A percentile compares a stretch with the other conserved stretches of the same genome.
Evolutionary conservation across 768 basidiomycete species (phyloP).

Genomic region (Suillus brevipes): DNA sequence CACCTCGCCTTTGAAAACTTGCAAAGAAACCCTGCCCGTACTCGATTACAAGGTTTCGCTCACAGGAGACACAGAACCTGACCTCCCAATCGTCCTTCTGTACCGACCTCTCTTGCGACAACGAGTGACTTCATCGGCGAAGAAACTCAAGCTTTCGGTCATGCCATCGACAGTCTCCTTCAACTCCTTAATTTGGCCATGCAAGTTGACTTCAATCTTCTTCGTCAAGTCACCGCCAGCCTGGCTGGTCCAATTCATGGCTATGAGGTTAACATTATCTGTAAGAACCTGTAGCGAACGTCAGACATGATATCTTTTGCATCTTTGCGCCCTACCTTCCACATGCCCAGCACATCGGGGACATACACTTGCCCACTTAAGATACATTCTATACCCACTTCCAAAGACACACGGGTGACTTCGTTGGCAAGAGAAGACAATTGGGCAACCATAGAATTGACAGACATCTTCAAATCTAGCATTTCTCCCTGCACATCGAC

Average conservation of each 20-base stretch:
- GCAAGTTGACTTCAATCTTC: constrained; percentile 89
- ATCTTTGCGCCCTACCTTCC: constrained; percentile 60
- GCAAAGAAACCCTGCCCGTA: no score
- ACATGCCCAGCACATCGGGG: constrained; percentile 89
- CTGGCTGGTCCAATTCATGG: constrained; percentile 88
- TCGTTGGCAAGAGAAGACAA: constrained; percentile 73
- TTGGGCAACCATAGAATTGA: constrained; percentile 77
- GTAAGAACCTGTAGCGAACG: constrained; percentile 46
- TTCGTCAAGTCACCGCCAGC: constrained; percentile 91
- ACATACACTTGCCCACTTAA: constrained; percentile 92
- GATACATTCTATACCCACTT: constrained; percentile 91
- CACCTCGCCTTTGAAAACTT: no score
- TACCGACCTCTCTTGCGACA: constrained; percentile 97
- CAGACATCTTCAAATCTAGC: constrained; percentile 78
- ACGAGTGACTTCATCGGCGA: constrained; percentile 80
- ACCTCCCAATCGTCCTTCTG: constrained; percentile 92
- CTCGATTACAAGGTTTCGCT: no score
- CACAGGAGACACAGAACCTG: no score
- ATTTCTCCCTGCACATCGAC: constrained; percentile 96
- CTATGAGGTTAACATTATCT: constrained; percentile 88
- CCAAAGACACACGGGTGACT: constrained; percentile 89
- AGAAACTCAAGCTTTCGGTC: constrained; percentile 84
- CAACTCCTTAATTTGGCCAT: constrained; percentile 88
- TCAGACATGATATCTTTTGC: constrained; percentile 15
- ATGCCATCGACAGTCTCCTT: constrained; percentile 95